phyloP scores from a whole-genome alignment of 768 basidiomycete genomes.

The Amanita molliuscula region DNA sequence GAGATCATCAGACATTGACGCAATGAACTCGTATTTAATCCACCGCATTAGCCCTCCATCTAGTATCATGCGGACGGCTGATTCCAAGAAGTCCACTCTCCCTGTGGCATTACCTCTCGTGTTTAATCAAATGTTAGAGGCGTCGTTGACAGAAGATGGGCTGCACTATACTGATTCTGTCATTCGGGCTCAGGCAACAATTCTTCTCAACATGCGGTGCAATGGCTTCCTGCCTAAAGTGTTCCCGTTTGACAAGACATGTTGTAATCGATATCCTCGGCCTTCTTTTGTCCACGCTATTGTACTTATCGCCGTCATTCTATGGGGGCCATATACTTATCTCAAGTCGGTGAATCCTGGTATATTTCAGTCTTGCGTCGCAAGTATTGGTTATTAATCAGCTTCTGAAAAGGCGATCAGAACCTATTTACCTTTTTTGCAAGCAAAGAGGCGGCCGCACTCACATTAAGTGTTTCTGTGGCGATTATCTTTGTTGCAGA shows the following conservation, averaged over 20 bases:
- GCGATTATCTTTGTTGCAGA: constrained; percentile 72
- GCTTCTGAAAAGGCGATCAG: neutral
- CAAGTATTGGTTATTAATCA: neutral
- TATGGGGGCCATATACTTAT: constrained; percentile 42
- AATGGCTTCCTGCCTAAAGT: constrained; percentile 57
- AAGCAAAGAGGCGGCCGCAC: constrained; percentile 25
- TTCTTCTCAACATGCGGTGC: constrained; percentile 74
- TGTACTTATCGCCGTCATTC: constrained; percentile 33
- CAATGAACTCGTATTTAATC: constrained; percentile 81
- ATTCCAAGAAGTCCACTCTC: constrained; percentile 10
- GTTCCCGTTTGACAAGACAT: constrained; percentile 66
- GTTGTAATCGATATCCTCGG: constrained; percentile 69
- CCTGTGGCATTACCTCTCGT: constrained; percentile 59
- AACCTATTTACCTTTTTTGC: neutral
- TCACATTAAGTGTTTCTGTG: constrained; percentile 58
- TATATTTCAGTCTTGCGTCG: constrained; percentile 1
- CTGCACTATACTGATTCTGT: constrained; percentile 66
- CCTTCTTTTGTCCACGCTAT: constrained; percentile 47
- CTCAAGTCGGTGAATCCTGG: constrained; percentile 17
- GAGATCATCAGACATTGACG: constrained; percentile 70
- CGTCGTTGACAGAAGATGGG: constrained; percentile 72
- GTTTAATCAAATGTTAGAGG: constrained; percentile 73
- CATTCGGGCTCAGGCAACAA: constrained; percentile 58
- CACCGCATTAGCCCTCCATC: constrained; percentile 45
- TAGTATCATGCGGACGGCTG: constrained; percentile 17